Evolutionary conservation across 148 eudicot genomes (phyloP).

Genomic region (Persicaria tinctoria): DNA sequence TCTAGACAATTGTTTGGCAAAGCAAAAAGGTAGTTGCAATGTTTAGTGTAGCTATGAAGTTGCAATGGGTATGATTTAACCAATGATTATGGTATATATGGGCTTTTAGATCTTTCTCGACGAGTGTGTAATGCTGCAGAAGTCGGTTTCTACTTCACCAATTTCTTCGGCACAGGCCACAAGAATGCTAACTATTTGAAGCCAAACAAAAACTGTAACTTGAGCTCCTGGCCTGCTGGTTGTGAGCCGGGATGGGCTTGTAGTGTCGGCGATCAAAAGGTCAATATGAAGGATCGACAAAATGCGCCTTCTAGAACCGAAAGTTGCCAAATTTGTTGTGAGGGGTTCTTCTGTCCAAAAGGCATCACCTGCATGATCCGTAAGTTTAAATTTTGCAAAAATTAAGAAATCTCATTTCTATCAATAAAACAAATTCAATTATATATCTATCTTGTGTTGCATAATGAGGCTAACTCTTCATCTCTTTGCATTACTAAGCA

Average conservation of each 20-base stretch:
- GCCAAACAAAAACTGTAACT: constrained; percentile 81
- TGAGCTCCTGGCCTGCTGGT: constrained; percentile 65
- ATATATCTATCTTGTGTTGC: background rate
- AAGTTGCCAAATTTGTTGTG: constrained; percentile 77
- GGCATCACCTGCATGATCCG: constrained; percentile 99
- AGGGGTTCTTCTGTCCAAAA: constrained; percentile 87
- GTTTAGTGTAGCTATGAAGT: background rate
- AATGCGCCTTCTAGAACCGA: constrained; percentile 53
- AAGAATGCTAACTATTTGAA: constrained; percentile 41
- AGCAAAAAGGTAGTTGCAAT: constrained; percentile 44
- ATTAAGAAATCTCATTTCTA: too few relatives aligned
- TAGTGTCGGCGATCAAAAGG: constrained; percentile 40
- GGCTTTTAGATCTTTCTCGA: constrained; percentile 43
- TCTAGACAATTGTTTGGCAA: constrained; percentile 41
- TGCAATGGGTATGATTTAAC: background rate
- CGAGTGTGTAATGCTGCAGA: constrained; percentile 82
- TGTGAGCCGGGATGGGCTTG: constrained; percentile 97
- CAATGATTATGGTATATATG: constrained; percentile 2
- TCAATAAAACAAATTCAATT: too few relatives aligned
- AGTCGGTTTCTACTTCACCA: constrained; percentile 64
- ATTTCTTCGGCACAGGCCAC: constrained; percentile 37
- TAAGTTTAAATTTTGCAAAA: constrained; percentile 34
- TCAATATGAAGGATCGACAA: constrained; percentile 48
- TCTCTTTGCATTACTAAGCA: background rate
- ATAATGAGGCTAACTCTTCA: background rate